phyloP scores from a whole-genome alignment of 345 rosid species.

The Brassica nigra region DNA sequence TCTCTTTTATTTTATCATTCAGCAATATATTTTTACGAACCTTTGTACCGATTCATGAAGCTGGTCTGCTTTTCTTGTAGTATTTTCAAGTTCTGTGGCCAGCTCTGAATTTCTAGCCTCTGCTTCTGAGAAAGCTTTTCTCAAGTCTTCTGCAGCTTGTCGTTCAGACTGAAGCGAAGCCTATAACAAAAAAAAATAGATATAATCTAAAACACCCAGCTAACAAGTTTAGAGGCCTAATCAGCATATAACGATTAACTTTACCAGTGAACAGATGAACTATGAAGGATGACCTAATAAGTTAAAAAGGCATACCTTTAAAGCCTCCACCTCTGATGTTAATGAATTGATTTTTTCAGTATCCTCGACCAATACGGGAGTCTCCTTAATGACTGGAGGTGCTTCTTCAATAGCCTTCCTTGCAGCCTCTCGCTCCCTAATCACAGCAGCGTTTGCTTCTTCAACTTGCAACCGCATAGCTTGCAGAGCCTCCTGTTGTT shows the following conservation, averaged over 20 bases:
- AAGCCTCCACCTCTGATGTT: slow-evolving; percentile 70
- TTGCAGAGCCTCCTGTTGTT: slow-evolving; percentile 78
- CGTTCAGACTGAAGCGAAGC: slow-evolving; percentile 70
- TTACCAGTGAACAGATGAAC: neutral
- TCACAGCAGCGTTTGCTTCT: slow-evolving; percentile 78
- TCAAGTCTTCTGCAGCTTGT: slow-evolving; percentile 62
- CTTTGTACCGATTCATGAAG: slow-evolving; percentile 96
- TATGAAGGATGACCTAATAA: neutral
- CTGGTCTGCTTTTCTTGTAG: slow-evolving; percentile 77
- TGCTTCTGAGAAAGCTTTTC: slow-evolving; percentile 57
- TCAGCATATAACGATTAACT: neutral
- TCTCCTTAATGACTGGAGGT: slow-evolving; percentile 93
- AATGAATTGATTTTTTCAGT: slow-evolving; percentile 76
- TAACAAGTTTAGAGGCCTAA: neutral
- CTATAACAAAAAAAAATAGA: slow-evolving; percentile 41
- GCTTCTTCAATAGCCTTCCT: slow-evolving; percentile 95
- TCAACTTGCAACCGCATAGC: slow-evolving; percentile 80
- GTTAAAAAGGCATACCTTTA: slow-evolving; percentile 61
- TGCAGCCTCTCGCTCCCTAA: slow-evolving; percentile 89
- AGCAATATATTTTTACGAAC: slow-evolving; percentile 49
- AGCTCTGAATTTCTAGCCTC: slow-evolving; percentile 74
- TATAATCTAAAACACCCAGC: neutral
- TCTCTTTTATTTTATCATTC: slow-evolving; percentile 11
- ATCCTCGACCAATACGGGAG: slow-evolving; percentile 92
- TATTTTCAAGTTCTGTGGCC: slow-evolving; percentile 73